phyloP scores from a whole-genome alignment of 2,329 filamentous ascomycete species.

The Xylaria sp. region DNA sequence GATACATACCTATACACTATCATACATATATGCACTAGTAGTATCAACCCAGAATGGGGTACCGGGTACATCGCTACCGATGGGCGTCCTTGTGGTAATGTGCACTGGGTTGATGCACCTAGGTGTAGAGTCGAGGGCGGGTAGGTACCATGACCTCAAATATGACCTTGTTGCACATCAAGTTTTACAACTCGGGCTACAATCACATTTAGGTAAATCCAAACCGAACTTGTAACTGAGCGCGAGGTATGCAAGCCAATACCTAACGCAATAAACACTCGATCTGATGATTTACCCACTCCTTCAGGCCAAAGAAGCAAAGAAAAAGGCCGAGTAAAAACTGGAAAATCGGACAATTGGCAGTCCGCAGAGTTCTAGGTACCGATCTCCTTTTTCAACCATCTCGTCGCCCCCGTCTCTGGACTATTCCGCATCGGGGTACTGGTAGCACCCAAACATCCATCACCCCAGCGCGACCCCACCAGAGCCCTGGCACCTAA shows the following conservation, averaged over 20 bases:
- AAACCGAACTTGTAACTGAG: background rate
- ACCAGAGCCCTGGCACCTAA: conserved; percentile 6
- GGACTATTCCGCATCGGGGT: background rate
- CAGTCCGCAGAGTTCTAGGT: background rate
- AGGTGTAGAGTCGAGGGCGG: background rate
- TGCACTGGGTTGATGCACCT: background rate
- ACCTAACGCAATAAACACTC: background rate
- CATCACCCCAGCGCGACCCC: conserved; percentile 4
- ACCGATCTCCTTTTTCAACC: background rate
- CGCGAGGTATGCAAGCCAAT: background rate
- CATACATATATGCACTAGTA: background rate
- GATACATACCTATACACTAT: background rate
- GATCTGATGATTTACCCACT: background rate
- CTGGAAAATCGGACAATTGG: background rate
- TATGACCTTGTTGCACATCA: background rate
- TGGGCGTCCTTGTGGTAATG: no score
- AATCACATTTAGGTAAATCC: background rate
- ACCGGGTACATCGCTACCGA: background rate
- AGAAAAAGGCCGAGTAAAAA: background rate
- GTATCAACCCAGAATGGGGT: background rate
- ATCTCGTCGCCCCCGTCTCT: conserved; percentile 2
- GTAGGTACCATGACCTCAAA: background rate
- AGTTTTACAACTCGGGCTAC: background rate
- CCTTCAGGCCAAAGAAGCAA: background rate
- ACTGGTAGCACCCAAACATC: conserved; percentile 16